Conservation (phyloP, 2,329 filamentous ascomycete genomes). For the Clonostachys rhizophaga region DNA sequence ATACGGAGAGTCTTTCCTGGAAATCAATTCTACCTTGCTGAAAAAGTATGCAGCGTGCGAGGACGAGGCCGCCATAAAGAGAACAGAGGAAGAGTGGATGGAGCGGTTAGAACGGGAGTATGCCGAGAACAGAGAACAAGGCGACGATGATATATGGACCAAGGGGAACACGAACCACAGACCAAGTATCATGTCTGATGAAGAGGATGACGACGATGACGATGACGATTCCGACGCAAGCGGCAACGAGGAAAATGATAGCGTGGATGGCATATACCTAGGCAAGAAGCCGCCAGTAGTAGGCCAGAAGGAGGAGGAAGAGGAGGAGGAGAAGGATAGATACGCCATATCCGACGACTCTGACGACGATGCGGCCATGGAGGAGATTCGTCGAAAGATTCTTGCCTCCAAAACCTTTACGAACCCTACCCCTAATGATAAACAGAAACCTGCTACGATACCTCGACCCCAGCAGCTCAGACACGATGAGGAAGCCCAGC, state of each 20-base stretch:
- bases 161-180: slow-evolving; percentile 80
- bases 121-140: slow-evolving; percentile 67
- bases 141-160: slow-evolving; percentile 79
- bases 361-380: slow-evolving; percentile 84
- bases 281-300: slow-evolving; percentile 41
- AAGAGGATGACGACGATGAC: slow-evolving; percentile 44
- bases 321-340: slow-evolving; percentile 47
- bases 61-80: slow-evolving; percentile 78
- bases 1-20: slow-evolving; percentile 82
- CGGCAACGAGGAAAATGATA: slow-evolving; percentile 37
- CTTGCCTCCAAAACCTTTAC: slow-evolving; percentile 86
- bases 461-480: slow-evolving; percentile 32
- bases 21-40: slow-evolving; percentile 82
- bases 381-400: slow-evolving; percentile 84
- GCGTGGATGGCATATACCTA: slow-evolving; percentile 55
- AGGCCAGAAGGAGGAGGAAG: slow-evolving; percentile 22
- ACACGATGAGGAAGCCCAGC: slow-evolving; percentile 60
- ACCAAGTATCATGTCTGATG: slow-evolving; percentile 47
- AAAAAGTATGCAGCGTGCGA: slow-evolving; percentile 81
- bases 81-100: slow-evolving; percentile 83
- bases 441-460: slow-evolving; percentile 61
- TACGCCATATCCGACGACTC: slow-evolving; percentile 75
- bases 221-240: slow-evolving; percentile 37
- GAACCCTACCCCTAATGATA: slow-evolving; percentile 22
- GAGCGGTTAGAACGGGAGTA: slow-evolving; percentile 88